Evolutionary conservation across 129 eudicot species (phyloP), one percentile per base, ranked within the genome.

Genomic region (Scalesia atractyloides): DNA sequence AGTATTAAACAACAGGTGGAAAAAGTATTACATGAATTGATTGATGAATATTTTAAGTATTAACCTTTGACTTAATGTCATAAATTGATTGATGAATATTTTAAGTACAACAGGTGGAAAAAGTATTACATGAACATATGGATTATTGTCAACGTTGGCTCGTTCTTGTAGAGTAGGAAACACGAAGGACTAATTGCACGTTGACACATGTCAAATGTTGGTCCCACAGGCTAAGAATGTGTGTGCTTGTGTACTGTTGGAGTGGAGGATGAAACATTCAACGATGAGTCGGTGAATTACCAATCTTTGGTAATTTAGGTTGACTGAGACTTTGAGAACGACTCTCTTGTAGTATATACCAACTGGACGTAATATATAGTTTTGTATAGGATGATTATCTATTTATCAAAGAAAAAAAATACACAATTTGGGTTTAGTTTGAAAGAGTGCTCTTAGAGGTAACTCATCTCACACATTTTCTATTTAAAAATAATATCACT

Each of bases 121-220:
- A 11, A 12, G 37, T 58, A 22, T 19, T 20, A 56, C 14, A 56
- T 12, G 34, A 20, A 56, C 33, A 56, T 57, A 2, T 24, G 15
- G 64, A 58, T 26, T 60, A 58, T 26, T 60, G 41, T 60, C 66
- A 60, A 60, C 66, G 34, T 13, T 60, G 44, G 44, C 66, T 60
- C 66, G 34, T 30, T 60, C 66, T 60, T 60, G 43, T 6, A 58
- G 16, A 56, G 62, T 56, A 56, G 62, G n/a, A 56, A 56, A 12
- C 7, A 12, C 34, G 4, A 56, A 56, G 33, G 22, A 19, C 62
- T 26, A 56, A 56, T 56, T 10, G 62, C 5, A 26, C 1, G 4
- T 16, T 15, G 72, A 64, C 53, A 64, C 5, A 52, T 12, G 79
- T 74, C 65, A 64, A 51, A 70, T 60, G 44, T 50, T 51, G 72